phyloP scores from a whole-genome alignment of 768 basidiomycete genomes.

The Mycena vitilis region DNA sequence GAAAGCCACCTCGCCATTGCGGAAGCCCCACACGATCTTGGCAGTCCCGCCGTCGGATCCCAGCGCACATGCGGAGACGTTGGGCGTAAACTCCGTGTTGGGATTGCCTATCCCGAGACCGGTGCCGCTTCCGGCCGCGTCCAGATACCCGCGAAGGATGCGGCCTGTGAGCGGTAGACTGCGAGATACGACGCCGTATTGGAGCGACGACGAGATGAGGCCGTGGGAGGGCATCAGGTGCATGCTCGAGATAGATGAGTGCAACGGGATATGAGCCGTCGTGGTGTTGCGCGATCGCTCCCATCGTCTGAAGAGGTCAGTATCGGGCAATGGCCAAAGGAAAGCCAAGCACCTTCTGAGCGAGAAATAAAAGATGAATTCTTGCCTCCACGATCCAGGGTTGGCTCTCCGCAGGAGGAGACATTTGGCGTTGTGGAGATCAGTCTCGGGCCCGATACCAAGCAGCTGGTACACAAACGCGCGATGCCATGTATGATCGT shows the following conservation, averaged over 20 bases:
- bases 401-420: slow-evolving; percentile 66
- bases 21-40: slow-evolving; percentile 79
- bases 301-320: slow-evolving; percentile 68
- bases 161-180: slow-evolving; percentile 78
- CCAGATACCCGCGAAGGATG: slow-evolving; percentile 75
- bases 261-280: slow-evolving; percentile 72
- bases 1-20: slow-evolving; percentile 74
- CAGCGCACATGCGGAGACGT: slow-evolving; percentile 70
- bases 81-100: slow-evolving; percentile 78
- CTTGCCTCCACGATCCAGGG: slow-evolving; percentile 73
- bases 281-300: slow-evolving; percentile 69
- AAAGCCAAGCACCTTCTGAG: slow-evolving; percentile 60
- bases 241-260: slow-evolving; percentile 65
- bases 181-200: slow-evolving; percentile 78
- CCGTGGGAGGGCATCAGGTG: slow-evolving; percentile 68
- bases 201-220: slow-evolving; percentile 71
- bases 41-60: slow-evolving; percentile 74
- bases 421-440: slow-evolving; percentile 57
- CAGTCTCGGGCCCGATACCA: slow-evolving; percentile 72
- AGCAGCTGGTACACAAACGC: slow-evolving; percentile 79
- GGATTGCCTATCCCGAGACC: slow-evolving; percentile 78
- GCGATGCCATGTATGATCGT: slow-evolving; percentile 84
- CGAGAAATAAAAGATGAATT: slow-evolving; percentile 70
- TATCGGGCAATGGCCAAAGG: neutral
- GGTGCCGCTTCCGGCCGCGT: slow-evolving; percentile 67